Evolutionary conservation across 306 rosid genomes (phyloP), one percentile per base, ranked within the genome.

Genomic region (Mimosa bimucronata): DNA sequence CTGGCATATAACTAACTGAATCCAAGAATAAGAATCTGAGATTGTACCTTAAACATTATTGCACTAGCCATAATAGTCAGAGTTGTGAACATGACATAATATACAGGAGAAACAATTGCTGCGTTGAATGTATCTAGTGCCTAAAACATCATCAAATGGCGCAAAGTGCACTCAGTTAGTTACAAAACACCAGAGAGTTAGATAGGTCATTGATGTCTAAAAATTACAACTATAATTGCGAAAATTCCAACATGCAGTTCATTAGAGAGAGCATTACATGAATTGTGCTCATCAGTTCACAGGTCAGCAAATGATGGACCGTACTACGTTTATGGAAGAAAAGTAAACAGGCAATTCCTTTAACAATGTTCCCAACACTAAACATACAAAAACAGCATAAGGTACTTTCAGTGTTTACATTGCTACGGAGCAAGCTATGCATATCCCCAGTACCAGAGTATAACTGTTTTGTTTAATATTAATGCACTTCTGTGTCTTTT

Each of bases 41-140:
- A 79, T 50, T 69, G 67, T 84, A 89, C 97, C 91, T 92, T 90
- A 83, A 90, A 92, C 97, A 92, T 92, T 81, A 92, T 89, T 77
- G 86, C 92, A 79, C 92, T 90, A 31, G 97, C 97, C 79, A 85
- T 84, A 40, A 91, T 91, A 58, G 95, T 91, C 67, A 91, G 87
- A 79, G 95, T 91, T 40, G 95, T 89, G 85, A 91, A 91, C 95
- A 91, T 87, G 64, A 86, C 92, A 87, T 91, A 91, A 83, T 92
- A 90, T 9, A 92, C 92, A 6, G 95, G 97, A 75, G 97, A 89
- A 79, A 92, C 97, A 82, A 92, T 78, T 41, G 92, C 89, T 44
- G 92, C 88, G 45, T 78, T 85, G 80, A 90, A 90, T 72, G 92
- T 87, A 81, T 92, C 95, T 86, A 92, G 83, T 11, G 95, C 97